A percentile compares a stretch with the other conserved stretches of the same genome.
Evolutionary conservation across 208 protist species (phyloP).

Genomic region (Vickermania spadyakhi): DNA sequence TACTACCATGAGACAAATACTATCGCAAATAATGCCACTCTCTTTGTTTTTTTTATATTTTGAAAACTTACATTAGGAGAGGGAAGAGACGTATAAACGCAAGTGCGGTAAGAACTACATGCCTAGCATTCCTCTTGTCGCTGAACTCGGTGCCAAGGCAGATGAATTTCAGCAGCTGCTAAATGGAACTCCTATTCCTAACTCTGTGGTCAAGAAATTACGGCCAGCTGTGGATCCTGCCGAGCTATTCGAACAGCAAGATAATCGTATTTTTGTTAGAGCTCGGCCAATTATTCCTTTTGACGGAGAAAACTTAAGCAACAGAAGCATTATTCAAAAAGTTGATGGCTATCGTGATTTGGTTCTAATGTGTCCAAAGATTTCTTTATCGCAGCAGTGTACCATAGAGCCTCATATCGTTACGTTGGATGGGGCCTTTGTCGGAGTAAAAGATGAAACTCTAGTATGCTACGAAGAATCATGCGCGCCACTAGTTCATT

Average conservation of each 20-base stretch:
- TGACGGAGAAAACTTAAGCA: constrained; percentile 59
- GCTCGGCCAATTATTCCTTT: constrained; percentile 71
- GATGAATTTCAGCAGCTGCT: constrained; percentile 78
- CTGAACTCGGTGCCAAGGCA: constrained; percentile 71
- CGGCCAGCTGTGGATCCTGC: constrained; percentile 45
- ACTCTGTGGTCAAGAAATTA: constrained; percentile 40
- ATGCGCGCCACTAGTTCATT: constrained; percentile 65
- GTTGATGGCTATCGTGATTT: constrained; percentile 61
- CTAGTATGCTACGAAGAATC: constrained; percentile 66
- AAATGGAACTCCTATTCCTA: constrained; percentile 49
- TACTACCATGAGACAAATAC: not conserved
- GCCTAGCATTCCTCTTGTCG: constrained; percentile 79
- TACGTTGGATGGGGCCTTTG: constrained; percentile 69
- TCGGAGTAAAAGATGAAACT: constrained; percentile 45
- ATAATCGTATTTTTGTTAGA: constrained; percentile 83
- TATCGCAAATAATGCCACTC: not conserved
- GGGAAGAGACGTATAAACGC: no score
- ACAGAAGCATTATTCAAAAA: constrained; percentile 73
- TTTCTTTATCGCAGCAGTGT: constrained; percentile 72
- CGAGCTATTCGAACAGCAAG: constrained; percentile 70
- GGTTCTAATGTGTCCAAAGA: constrained; percentile 77
- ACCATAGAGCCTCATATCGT: constrained; percentile 66
- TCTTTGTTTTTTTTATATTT: not conserved
- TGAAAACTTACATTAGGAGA: not conserved
- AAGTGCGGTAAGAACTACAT: constrained; percentile 27